Conservation (phyloP, 306 rosid species). For the Glycine tomentella region DNA sequence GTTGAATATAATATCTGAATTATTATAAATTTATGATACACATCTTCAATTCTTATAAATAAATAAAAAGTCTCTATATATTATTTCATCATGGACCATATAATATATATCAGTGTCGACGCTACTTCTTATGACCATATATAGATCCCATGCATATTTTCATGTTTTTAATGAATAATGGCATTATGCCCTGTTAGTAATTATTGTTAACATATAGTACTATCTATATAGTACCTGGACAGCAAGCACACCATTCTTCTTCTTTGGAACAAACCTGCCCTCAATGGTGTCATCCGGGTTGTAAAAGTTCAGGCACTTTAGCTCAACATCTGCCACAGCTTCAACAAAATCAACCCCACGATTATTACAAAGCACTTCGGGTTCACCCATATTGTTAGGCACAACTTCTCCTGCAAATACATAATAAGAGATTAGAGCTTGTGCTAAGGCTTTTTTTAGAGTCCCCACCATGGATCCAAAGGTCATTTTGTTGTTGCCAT, state of each 20-base stretch:
- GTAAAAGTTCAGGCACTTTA: slow-evolving; percentile 59
- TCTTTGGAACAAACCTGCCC: slow-evolving; percentile 69
- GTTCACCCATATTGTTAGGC: slow-evolving; percentile 59
- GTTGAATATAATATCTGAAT: too few relatives aligned
- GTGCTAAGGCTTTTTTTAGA: slow-evolving; percentile 64
- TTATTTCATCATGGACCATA: too few relatives aligned
- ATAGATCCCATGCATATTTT: too few relatives aligned
- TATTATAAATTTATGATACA: too few relatives aligned
- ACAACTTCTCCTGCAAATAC: slow-evolving; percentile 76
- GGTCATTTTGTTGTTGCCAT: neutral
- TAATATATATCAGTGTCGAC: too few relatives aligned
- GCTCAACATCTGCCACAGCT: slow-evolving; percentile 68
- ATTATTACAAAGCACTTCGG: slow-evolving; percentile 76
- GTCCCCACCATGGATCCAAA: slow-evolving; percentile 50
- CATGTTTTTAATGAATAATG: too few relatives aligned
- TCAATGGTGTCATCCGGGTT: slow-evolving; percentile 66
- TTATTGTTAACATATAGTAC: too few relatives aligned
- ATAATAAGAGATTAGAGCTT: slow-evolving; percentile 60
- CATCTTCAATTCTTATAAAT: too few relatives aligned
- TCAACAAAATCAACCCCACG: slow-evolving; percentile 83
- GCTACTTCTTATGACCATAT: too few relatives aligned
- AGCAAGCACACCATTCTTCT: slow-evolving; percentile 71
- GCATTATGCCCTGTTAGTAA: too few relatives aligned
- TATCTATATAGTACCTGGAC: slow-evolving; percentile 62
- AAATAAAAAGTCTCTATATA: too few relatives aligned